Evolutionary conservation across 1,139 yeast genomes (phyloP).

Genomic region (Pneumocystis wakefieldiae): DNA sequence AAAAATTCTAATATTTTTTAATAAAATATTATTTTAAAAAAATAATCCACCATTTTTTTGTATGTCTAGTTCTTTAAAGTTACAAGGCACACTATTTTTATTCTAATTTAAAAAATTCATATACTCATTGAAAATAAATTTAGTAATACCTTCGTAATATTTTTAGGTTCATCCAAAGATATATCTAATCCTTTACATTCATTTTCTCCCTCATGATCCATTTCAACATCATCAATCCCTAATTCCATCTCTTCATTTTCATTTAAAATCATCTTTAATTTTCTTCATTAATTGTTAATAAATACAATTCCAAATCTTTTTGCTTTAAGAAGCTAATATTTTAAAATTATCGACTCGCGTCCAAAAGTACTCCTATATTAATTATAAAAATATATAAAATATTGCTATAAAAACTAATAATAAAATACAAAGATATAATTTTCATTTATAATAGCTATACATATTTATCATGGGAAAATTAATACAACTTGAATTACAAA

Average conservation of each 20-base stretch:
- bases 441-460: neutral
- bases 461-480: constrained; percentile 49
- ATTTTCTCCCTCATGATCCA: neutral
- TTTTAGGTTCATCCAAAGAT: neutral
- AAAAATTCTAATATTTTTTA: neutral
- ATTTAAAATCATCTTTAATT: neutral
- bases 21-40: neutral
- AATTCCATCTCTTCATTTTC: neutral
- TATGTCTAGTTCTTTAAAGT: neutral
- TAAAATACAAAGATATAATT: neutral
- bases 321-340: neutral
- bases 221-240: neutral
- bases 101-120: neutral
- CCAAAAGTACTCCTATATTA: neutral
- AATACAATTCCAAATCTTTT: neutral
- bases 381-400: neutral
- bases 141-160: neutral
- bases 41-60: neutral
- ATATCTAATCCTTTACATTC: neutral
- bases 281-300: neutral
- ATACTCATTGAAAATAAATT: neutral
- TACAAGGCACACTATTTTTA: neutral
- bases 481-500: constrained; percentile 56
- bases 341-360: neutral
- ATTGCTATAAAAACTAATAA: neutral